phyloP scores from a whole-genome alignment of 2,329 filamentous ascomycete species.

The Mollisiaceae sp. region DNA sequence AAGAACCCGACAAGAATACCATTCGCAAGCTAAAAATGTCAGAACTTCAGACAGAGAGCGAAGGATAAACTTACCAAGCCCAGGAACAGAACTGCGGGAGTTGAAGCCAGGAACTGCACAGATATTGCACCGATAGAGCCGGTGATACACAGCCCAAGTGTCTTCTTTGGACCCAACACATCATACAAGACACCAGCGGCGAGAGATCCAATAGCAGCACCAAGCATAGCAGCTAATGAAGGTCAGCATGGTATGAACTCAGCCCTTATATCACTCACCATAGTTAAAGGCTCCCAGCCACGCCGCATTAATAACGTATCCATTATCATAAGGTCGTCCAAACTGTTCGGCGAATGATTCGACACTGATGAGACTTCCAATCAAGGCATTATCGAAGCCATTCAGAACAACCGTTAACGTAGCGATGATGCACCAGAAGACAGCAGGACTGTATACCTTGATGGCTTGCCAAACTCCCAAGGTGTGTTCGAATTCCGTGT shows the following conservation, averaged over 20 bases:
- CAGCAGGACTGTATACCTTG: constrained; percentile 16
- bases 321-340: constrained; percentile 8
- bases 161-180: constrained; percentile 10
- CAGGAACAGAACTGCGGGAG: constrained; percentile 13
- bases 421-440: constrained; percentile 16
- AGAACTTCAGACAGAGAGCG: neutral
- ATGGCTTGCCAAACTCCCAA: constrained; percentile 14
- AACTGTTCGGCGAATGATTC: constrained; percentile 16
- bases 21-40: constrained; percentile 8
- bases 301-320: constrained; percentile 15
- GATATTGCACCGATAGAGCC: constrained; percentile 15
- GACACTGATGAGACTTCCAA: constrained; percentile 17
- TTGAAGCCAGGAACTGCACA: constrained; percentile 11
- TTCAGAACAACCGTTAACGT: constrained; percentile 16
- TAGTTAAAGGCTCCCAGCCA: constrained; percentile 22
- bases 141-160: constrained; percentile 10
- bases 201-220: constrained; percentile 15
- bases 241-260: neutral
- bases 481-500: constrained; percentile 19
- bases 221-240: constrained; percentile 18
- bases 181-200: constrained; percentile 17
- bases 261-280: constrained; percentile 7
- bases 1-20: constrained; percentile 15
- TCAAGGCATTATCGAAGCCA: constrained; percentile 19
- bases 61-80: constrained; percentile 1